Percentiles rank a stretch among this genome's conserved stretches.
These are phyloP conservation scores for Bipolaris bicolor DNA, from an alignment of 2,329 filamentous ascomycete species.

Conservation along the genomic window DNA sequence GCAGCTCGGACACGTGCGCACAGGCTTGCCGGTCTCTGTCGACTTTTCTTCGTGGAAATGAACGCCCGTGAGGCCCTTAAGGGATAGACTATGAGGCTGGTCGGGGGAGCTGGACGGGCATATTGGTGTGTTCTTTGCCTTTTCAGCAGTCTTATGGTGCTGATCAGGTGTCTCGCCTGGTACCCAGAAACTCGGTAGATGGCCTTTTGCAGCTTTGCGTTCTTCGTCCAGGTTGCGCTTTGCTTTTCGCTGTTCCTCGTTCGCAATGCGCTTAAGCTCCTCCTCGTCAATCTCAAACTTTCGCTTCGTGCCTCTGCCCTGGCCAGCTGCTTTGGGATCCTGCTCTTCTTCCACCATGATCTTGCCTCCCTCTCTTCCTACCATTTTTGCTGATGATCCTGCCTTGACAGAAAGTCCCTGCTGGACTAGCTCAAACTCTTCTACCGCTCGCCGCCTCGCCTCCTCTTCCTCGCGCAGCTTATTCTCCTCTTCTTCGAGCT, in stretches of 20 bases:
- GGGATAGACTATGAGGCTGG: slow-evolving; percentile 73
- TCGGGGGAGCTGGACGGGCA: slow-evolving; percentile 76
- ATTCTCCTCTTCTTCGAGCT: slow-evolving; percentile 67
- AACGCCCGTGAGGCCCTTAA: slow-evolving; percentile 78
- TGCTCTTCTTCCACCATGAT: slow-evolving; percentile 50
- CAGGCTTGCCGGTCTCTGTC: slow-evolving; percentile 55
- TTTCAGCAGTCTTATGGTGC: slow-evolving; percentile 53
- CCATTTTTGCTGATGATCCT: slow-evolving; percentile 45
- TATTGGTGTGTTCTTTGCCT: slow-evolving; percentile 68
- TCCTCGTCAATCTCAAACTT: slow-evolving; percentile 83
- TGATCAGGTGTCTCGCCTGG: slow-evolving; percentile 76
- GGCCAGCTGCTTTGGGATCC: slow-evolving; percentile 34
- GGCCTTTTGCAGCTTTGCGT: slow-evolving; percentile 67
- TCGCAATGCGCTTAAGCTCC: slow-evolving; percentile 72
- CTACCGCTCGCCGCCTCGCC: slow-evolving; percentile 71
- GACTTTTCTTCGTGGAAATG: slow-evolving; percentile 76
- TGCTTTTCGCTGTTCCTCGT: slow-evolving; percentile 72
- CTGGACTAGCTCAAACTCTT: slow-evolving; percentile 85
- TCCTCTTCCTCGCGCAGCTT: slow-evolving; percentile 69
- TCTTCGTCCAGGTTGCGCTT: slow-evolving; percentile 75
- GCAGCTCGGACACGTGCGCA: slow-evolving; percentile 79
- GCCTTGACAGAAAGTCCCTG: slow-evolving; percentile 61
- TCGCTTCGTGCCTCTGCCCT: slow-evolving; percentile 64
- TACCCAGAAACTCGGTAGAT: slow-evolving; percentile 89
- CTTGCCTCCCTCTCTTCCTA: slow-evolving; percentile 53